These are phyloP conservation scores for Hirschioporus abietinus DNA, from an alignment of 768 basidiomycete species.

Conservation along the genomic window DNA sequence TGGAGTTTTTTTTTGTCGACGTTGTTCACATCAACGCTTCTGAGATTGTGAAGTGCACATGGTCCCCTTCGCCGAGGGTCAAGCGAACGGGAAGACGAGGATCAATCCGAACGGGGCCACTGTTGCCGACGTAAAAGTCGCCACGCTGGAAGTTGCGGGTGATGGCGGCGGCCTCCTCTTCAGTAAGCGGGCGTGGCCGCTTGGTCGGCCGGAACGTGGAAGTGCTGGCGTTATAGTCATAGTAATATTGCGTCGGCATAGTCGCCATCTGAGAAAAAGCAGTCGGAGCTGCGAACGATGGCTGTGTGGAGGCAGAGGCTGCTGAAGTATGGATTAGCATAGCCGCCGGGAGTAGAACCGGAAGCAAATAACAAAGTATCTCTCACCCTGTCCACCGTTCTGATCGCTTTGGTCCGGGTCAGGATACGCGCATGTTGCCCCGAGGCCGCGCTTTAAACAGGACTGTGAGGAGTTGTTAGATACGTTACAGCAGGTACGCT, in stretches of 20 bases:
- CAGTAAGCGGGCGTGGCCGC: slow-evolving; percentile 72
- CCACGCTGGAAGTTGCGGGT: slow-evolving; percentile 77
- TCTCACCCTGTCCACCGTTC: slow-evolving; percentile 11
- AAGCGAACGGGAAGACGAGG: slow-evolving; percentile 74
- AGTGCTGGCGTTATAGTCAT: slow-evolving; percentile 74
- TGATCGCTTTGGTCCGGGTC: slow-evolving; percentile 51
- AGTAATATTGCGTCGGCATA: slow-evolving; percentile 51
- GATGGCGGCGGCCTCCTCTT: slow-evolving; percentile 80
- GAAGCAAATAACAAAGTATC: slow-evolving; percentile 12
- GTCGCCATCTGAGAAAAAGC: slow-evolving; percentile 32
- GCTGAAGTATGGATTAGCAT: background rate
- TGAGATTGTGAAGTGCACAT: slow-evolving; percentile 63
- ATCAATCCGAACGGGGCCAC: slow-evolving; percentile 79
- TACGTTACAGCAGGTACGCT: slow-evolving; percentile 11
- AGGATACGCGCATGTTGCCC: slow-evolving; percentile 65
- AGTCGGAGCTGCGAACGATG: slow-evolving; percentile 25
- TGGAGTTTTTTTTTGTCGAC: slow-evolving; percentile 5
- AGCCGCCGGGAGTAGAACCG: background rate
- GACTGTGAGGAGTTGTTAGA: slow-evolving; percentile 39
- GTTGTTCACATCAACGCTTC: slow-evolving; percentile 36
- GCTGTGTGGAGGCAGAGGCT: slow-evolving; percentile 13
- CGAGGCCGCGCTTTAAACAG: slow-evolving; percentile 77
- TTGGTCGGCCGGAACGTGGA: slow-evolving; percentile 79
- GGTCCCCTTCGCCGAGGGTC: slow-evolving; percentile 76
- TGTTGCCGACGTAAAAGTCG: slow-evolving; percentile 77